These are phyloP conservation scores for Phallus indusiatus DNA, from an alignment of 768 basidiomycete genomes.

Conservation along the genomic window DNA sequence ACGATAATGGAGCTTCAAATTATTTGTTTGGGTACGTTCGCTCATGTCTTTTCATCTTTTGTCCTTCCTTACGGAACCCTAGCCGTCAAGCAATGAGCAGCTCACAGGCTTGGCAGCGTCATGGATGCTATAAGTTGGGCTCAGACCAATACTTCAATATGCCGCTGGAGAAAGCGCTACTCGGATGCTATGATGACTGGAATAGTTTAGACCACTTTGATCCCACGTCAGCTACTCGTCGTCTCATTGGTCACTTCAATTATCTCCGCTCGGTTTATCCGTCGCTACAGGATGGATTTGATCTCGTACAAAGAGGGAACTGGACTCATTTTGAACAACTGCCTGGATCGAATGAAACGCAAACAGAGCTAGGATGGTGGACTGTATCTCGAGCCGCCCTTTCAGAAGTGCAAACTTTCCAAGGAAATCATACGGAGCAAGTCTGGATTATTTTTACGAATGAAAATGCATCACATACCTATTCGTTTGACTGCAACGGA, in stretches of 20 bases:
- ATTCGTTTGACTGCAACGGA: slow-evolving; percentile 48
- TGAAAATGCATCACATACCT: slow-evolving; percentile 65
- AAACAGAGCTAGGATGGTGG: slow-evolving; percentile 85
- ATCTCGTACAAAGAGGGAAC: slow-evolving; percentile 75
- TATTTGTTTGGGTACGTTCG: slow-evolving; percentile 74
- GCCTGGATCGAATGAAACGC: slow-evolving; percentile 76
- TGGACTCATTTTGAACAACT: slow-evolving; percentile 74
- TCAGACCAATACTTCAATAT: slow-evolving; percentile 93
- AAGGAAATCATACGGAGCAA: slow-evolving; percentile 50
- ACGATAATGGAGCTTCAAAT: slow-evolving; percentile 81
- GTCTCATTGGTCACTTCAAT: slow-evolving; percentile 64
- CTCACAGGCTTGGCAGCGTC: slow-evolving; percentile 83
- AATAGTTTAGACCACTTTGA: slow-evolving; percentile 94
- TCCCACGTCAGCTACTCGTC: slow-evolving; percentile 70
- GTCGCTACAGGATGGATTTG: slow-evolving; percentile 78
- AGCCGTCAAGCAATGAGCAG: slow-evolving; percentile 87
- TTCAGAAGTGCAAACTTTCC: slow-evolving; percentile 46
- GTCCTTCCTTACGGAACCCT: slow-evolving; percentile 4
- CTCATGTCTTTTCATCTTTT: background rate
- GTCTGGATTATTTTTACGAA: slow-evolving; percentile 85
- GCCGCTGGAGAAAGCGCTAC: slow-evolving; percentile 65
- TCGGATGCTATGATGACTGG: slow-evolving; percentile 86
- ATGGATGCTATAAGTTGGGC: slow-evolving; percentile 86
- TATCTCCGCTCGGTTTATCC: slow-evolving; percentile 59
- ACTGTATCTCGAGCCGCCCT: slow-evolving; percentile 65